phyloP scores from a whole-genome alignment of 2,329 filamentous ascomycete genomes.

The Botrytis pseudocinerea region DNA sequence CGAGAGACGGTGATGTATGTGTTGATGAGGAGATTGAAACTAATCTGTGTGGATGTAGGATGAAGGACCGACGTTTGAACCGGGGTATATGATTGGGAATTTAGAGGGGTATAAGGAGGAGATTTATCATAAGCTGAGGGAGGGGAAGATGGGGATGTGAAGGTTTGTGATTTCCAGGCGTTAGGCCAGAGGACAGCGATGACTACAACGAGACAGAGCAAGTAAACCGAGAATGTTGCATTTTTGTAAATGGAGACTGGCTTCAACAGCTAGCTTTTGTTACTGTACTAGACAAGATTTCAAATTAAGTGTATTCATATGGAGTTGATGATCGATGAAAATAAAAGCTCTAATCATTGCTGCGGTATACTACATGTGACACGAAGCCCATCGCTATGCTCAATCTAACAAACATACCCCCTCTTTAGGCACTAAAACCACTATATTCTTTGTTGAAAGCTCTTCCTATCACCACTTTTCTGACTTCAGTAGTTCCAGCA shows the following conservation, averaged over 20 bases:
- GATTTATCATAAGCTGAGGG: slow-evolving; percentile 16
- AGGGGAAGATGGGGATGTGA: slow-evolving; percentile 20
- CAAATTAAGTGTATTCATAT: background rate
- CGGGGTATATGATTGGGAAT: slow-evolving; percentile 34
- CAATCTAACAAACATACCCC: background rate
- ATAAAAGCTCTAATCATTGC: background rate
- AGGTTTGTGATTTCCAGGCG: background rate
- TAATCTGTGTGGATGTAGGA: slow-evolving; percentile 8
- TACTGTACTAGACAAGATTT: background rate
- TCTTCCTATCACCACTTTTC: slow-evolving; percentile 86
- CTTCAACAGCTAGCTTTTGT: background rate
- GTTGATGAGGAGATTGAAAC: background rate
- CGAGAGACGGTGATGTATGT: background rate
- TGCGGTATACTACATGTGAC: slow-evolving; percentile 16
- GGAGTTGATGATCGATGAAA: background rate
- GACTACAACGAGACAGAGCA: background rate
- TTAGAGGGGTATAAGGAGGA: slow-evolving; percentile 36
- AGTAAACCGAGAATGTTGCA: background rate
- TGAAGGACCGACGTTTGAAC: background rate
- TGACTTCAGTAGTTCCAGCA: slow-evolving; percentile 90
- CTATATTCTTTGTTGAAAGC: slow-evolving; percentile 41
- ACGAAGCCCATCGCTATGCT: background rate
- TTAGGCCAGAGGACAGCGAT: background rate
- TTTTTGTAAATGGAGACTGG: background rate
- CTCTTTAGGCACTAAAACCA: slow-evolving; percentile 25